phyloP scores from a whole-genome alignment of 345 rosid species.

The Durio zibethinus region DNA sequence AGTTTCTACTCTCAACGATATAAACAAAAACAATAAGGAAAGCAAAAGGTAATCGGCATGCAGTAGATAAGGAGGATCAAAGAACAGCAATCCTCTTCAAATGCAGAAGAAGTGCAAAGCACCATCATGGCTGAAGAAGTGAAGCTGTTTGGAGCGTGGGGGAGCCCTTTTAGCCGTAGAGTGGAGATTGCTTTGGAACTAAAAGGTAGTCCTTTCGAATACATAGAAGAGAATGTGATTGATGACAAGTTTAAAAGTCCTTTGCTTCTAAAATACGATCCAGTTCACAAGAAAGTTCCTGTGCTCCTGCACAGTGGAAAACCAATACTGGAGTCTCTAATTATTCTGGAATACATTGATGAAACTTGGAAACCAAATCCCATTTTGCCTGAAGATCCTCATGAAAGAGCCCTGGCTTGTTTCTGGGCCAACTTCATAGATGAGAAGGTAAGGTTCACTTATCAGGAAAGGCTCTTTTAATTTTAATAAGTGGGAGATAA shows the following conservation, averaged over 20 bases:
- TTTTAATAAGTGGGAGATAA: no score
- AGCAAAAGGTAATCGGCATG: not conserved
- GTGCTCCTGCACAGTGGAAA: constrained; percentile 45
- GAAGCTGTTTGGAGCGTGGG: constrained; percentile 40
- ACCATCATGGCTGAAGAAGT: constrained; percentile 25
- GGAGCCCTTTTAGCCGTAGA: constrained; percentile 33
- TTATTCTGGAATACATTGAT: constrained; percentile 48
- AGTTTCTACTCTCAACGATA: no score
- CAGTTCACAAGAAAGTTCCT: constrained; percentile 38
- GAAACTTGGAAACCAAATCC: constrained; percentile 42
- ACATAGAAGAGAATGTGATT: constrained; percentile 30
- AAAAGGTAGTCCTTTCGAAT: constrained; percentile 41
- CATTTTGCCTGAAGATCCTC: constrained; percentile 39
- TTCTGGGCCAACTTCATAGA: constrained; percentile 44
- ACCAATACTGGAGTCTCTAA: constrained; percentile 32
- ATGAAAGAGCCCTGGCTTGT: constrained; percentile 36
- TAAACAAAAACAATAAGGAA: not conserved
- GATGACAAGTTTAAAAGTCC: constrained; percentile 27
- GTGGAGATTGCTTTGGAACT: constrained; percentile 39
- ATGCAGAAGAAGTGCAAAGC: not conserved
- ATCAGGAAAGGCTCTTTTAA: not conserved
- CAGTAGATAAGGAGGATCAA: not conserved
- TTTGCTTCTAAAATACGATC: constrained; percentile 34
- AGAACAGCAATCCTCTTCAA: not conserved
- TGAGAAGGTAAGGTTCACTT: constrained; percentile 23